Conservation (phyloP, 2,329 filamentous ascomycete species). For the Talaromyces sp. region DNA sequence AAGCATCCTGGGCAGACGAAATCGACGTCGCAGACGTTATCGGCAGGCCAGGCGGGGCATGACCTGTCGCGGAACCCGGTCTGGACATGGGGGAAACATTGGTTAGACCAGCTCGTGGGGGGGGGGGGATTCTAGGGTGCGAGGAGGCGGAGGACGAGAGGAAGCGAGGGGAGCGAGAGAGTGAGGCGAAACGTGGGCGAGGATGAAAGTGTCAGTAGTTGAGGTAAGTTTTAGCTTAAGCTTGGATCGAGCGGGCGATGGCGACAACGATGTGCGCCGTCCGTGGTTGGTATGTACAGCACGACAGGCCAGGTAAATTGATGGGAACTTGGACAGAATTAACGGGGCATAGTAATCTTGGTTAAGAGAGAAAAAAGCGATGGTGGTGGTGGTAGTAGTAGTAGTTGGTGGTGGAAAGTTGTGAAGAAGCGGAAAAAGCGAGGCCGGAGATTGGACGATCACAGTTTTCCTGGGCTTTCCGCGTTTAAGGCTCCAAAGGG, state of each 20-base stretch:
- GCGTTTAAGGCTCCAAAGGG: constrained; percentile 3
- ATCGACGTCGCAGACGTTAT: constrained; percentile 42
- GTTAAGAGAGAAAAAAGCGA: not conserved
- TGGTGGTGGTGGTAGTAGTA: not conserved
- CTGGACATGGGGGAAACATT: constrained; percentile 53
- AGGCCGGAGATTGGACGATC: constrained; percentile 9
- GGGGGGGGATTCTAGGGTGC: not conserved
- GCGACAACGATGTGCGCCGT: not conserved
- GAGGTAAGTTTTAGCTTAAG: constrained; percentile 1
- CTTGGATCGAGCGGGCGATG: constrained; percentile 1
- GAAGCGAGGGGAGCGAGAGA: not conserved
- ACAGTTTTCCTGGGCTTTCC: constrained; percentile 7
- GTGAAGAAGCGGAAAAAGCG: constrained; percentile 9
- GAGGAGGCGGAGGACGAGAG: constrained; percentile 1
- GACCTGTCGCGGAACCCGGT: constrained; percentile 42
- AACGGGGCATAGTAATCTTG: not conserved
- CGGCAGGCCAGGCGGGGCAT: constrained; percentile 40
- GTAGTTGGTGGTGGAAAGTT: not conserved
- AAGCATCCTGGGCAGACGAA: constrained; percentile 17
- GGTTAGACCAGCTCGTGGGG: constrained; percentile 35
- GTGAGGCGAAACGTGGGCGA: constrained; percentile 4
- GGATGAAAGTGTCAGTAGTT: constrained; percentile 12
- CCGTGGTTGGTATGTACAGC: not conserved
- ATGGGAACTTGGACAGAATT: not conserved
- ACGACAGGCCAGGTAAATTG: not conserved